Evolutionary conservation across 2,329 filamentous ascomycete species (phyloP), one percentile per base, ranked within the genome.

Genomic region (Lachnellula occidentalis): DNA sequence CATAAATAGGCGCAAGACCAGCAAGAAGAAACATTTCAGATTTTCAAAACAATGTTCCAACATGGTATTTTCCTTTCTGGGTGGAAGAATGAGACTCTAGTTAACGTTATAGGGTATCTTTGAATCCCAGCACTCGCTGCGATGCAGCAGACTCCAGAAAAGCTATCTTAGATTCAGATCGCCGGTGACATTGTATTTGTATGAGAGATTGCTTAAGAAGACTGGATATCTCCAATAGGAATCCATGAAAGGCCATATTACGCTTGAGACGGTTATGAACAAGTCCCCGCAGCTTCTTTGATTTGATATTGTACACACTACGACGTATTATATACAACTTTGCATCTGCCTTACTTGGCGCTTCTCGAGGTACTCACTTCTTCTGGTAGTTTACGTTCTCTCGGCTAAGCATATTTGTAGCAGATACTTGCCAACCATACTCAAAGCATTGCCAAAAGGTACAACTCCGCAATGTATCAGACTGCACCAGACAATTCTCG

Each of bases 311-410:
- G 90, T 4, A 42, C 22, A 27, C 43, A 31, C 17, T 48, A 48
- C 60, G 54, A 24, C 64, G 63, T n/a, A 53, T 63, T 21, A 5
- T 67, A 67, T 48, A 37, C 62, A n/a, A 58, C 57, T 17, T 83
- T 79, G 81, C 81, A 85, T 65, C 76, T 80, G 5, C 75, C 79
- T 3, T 82, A 78, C 56, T 61, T 81, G 34, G 69, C 74, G 3
- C 69, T 82, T 8, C 81, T 73, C 51, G 80, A 83, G 72, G 77
- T 79, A 68, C 67, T 2, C 5, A 46, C 46, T 55, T 65, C 27
- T 56, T 66, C 7, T 67, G 65, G 6, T 19, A 22, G 31, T 22
- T 24, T 11, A 12, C 27, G 41, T 59, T 55, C n/a, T 11, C 15
- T 31, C 3, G 34, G n/a, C 52, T 57, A 37, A 43, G 37, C 9